Conservation (phyloP, 1,284 basidiomycete species). For the Cerrena zonata region DNA sequence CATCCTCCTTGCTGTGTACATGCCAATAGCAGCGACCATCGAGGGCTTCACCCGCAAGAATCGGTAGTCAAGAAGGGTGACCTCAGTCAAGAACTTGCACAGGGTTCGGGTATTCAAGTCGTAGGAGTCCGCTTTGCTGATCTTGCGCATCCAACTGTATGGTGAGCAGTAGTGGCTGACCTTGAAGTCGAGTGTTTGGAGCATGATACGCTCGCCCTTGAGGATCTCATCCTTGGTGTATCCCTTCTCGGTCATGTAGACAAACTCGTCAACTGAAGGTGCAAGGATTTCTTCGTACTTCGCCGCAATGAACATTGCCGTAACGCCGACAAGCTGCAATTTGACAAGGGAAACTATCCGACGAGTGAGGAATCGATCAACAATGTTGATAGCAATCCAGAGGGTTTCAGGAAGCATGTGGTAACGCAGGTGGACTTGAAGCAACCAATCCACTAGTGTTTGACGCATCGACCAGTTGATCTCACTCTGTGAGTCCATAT, state of each 20-base stretch:
- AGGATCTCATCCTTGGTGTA: slow-evolving; percentile 94
- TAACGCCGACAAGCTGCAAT: slow-evolving; percentile 95
- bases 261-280: slow-evolving; percentile 90
- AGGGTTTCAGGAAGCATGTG: slow-evolving; percentile 97
- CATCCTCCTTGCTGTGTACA: slow-evolving; percentile 93
- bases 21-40: slow-evolving; percentile 93
- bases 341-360: slow-evolving; percentile 91
- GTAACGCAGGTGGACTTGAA: slow-evolving; percentile 95
- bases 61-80: slow-evolving; percentile 87
- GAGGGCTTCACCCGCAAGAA: slow-evolving; percentile 93
- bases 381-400: slow-evolving; percentile 95
- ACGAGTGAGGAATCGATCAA: slow-evolving; percentile 93
- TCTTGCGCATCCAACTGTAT: slow-evolving; percentile 97
- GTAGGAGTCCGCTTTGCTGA: slow-evolving; percentile 98
- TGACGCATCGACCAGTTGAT: slow-evolving; percentile 95
- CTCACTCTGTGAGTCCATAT: slow-evolving; percentile 93
- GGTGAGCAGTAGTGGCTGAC: slow-evolving; percentile 97
- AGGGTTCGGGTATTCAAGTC: slow-evolving; percentile 96
- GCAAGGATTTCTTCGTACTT: slow-evolving; percentile 99
- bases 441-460: slow-evolving; percentile 95
- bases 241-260: slow-evolving; percentile 94
- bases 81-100: slow-evolving; percentile 96
- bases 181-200: slow-evolving; percentile 91
- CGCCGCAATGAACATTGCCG: slow-evolving; percentile 94
- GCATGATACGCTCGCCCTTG: slow-evolving; percentile 94